Percentiles rank a stretch among this genome's conserved stretches.
Evolutionary conservation across 1,139 yeast genomes (phyloP).

Genomic region (Torulaspora globosa): DNA sequence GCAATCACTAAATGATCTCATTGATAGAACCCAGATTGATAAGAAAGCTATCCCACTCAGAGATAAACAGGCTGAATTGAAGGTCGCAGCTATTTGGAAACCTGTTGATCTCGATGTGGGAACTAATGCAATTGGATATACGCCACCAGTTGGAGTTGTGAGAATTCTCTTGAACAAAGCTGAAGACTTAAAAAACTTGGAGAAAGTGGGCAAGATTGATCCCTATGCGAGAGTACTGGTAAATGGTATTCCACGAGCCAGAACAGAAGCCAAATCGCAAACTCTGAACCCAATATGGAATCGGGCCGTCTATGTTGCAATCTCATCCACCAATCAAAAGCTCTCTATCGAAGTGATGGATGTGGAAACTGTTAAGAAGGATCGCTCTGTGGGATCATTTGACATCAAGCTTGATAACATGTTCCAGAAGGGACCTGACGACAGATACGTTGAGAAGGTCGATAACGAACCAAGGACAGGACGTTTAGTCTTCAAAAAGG

Average conservation of each 20-base stretch:
- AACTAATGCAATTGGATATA: constrained; percentile 71
- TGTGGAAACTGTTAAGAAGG: constrained; percentile 68
- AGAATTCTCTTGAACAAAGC: constrained; percentile 72
- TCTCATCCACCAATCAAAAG: constrained; percentile 76
- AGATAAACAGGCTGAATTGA: constrained; percentile 64
- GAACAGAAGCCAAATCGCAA: constrained; percentile 69
- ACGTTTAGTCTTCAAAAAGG: constrained; percentile 59
- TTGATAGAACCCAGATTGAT: constrained; percentile 75
- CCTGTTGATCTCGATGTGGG: constrained; percentile 71
- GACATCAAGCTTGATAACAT: constrained; percentile 63
- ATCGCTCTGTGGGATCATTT: constrained; percentile 81
- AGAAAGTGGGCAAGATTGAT: constrained; percentile 83
- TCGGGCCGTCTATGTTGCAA: constrained; percentile 74
- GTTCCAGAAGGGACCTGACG: constrained; percentile 58
- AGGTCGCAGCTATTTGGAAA: constrained; percentile 72
- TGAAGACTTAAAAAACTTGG: constrained; percentile 72
- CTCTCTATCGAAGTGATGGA: constrained; percentile 89
- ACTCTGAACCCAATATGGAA: constrained; percentile 82
- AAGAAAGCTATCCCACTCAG: constrained; percentile 69
- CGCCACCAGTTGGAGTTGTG: constrained; percentile 89
- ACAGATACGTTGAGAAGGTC: constrained; percentile 56
- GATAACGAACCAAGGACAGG: constrained; percentile 56
- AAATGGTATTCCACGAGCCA: constrained; percentile 69
- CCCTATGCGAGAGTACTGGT: constrained; percentile 82
- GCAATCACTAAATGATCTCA: constrained; percentile 62